Evolutionary conservation across 495 filamentous ascomycete species (phyloP).

Genomic region (Tuber borchii): DNA sequence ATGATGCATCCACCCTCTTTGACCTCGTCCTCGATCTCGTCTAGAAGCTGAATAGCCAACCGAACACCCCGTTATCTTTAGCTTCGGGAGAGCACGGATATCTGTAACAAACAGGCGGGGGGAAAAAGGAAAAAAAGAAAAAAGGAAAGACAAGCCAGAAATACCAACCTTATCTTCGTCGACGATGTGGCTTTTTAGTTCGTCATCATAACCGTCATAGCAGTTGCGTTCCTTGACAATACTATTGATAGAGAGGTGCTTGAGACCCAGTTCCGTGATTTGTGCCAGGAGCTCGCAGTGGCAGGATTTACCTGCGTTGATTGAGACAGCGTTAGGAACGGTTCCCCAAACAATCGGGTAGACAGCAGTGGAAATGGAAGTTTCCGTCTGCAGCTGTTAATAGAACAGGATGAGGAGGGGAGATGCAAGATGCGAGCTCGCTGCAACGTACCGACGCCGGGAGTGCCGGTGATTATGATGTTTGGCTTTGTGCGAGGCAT

Average conservation of each 20-base stretch:
- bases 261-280: slow-evolving; percentile 54
- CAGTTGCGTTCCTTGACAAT: slow-evolving; percentile 78
- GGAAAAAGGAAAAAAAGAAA: slow-evolving; percentile 16
- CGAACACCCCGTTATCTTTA: slow-evolving; percentile 1
- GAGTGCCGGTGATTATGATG: slow-evolving; percentile 90
- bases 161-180: slow-evolving; percentile 82
- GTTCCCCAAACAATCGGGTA: not conserved
- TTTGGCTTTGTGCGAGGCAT: slow-evolving; percentile 64
- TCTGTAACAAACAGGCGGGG: not conserved
- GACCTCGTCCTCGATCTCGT: slow-evolving; percentile 77
- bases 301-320: slow-evolving; percentile 67
- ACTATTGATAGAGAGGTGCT: slow-evolving; percentile 82
- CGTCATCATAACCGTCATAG: slow-evolving; percentile 77
- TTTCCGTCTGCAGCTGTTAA: not conserved
- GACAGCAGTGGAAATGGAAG: not conserved
- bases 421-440: not conserved
- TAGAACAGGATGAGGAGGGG: not conserved
- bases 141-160: slow-evolving; percentile 16
- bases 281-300: slow-evolving; percentile 74
- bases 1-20: slow-evolving; percentile 79
- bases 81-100: slow-evolving; percentile 9
- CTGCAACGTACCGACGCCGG: slow-evolving; percentile 55
- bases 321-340: not conserved
- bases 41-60: slow-evolving; percentile 58
- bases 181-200: slow-evolving; percentile 81